Conservation (phyloP, 495 filamentous ascomycete species). For the Hyaloscypha variabilis region DNA sequence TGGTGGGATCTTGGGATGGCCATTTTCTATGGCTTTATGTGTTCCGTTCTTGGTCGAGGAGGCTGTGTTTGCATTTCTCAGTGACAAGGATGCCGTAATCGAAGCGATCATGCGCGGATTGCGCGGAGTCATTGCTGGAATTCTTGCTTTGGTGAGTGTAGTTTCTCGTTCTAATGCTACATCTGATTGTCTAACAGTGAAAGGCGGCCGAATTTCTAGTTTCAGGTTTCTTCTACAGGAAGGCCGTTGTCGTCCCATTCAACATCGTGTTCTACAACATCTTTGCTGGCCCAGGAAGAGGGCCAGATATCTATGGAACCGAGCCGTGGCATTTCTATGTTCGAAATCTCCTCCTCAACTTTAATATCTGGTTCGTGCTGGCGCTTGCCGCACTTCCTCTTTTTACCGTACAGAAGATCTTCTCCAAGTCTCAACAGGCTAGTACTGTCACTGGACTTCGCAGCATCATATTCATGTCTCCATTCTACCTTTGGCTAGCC, state of each 20-base stretch:
- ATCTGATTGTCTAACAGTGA: too few species aligned
- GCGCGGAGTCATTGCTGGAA: constrained; percentile 66
- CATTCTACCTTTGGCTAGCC: constrained; percentile 92
- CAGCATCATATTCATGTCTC: constrained; percentile 73
- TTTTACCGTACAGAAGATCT: constrained; percentile 49
- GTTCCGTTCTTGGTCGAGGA: constrained; percentile 86
- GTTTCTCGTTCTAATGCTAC: too few species aligned
- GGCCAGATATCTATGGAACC: constrained; percentile 92
- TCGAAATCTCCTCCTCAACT: constrained; percentile 89
- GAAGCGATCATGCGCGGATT: constrained; percentile 58
- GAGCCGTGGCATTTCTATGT: constrained; percentile 98
- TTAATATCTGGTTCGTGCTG: constrained; percentile 90
- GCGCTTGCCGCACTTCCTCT: constrained; percentile 74
- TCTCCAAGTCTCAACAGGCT: constrained; percentile 40
- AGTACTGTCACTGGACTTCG: constrained; percentile 55
- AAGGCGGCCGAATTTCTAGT: constrained; percentile 24
- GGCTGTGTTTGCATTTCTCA: constrained; percentile 59
- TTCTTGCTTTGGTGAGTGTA: constrained; percentile 73
- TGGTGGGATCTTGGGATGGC: constrained; percentile 93
- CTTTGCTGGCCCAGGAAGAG: constrained; percentile 73
- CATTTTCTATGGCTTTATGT: constrained; percentile 82
- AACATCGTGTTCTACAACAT: constrained; percentile 98
- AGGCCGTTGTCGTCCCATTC: constrained; percentile 75
- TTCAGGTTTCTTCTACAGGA: constrained; percentile 71
- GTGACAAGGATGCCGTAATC: constrained; percentile 56